Evolutionary conservation across 2,329 filamentous ascomycete genomes (phyloP).

Genomic region (Fusarium coicis): DNA sequence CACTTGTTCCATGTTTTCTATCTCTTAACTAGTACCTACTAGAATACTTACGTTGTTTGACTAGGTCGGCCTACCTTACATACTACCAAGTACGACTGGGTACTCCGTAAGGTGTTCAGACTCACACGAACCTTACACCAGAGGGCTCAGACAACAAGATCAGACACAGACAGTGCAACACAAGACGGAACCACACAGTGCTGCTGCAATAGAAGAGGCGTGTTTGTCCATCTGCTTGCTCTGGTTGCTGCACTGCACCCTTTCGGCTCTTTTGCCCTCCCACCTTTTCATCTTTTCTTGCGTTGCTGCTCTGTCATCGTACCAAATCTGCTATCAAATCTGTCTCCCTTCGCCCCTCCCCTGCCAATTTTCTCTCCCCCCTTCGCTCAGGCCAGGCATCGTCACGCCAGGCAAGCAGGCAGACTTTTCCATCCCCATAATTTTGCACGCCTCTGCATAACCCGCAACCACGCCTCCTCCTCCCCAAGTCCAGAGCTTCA

Average conservation of each 20-base stretch:
- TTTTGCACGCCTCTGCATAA: constrained; percentile 51
- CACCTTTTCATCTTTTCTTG: constrained; percentile 17
- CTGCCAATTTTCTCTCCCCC: constrained; percentile 21
- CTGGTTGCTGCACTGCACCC: constrained; percentile 20
- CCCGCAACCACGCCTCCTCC: constrained; percentile 53
- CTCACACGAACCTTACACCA: background rate
- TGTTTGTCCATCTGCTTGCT: constrained; percentile 18
- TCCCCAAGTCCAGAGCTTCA: constrained; percentile 46
- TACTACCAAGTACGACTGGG: too few relatives aligned
- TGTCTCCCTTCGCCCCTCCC: constrained; percentile 43
- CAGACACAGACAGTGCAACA: background rate
- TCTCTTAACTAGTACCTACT: background rate
- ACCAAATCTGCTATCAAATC: constrained; percentile 17
- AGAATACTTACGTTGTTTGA: background rate
- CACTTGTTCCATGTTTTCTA: constrained; percentile 2
- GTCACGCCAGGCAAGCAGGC: constrained; percentile 36
- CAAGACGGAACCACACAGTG: background rate
- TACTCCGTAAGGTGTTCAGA: constrained; percentile 5
- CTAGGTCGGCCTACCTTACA: constrained; percentile 3
- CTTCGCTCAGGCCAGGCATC: constrained; percentile 15
- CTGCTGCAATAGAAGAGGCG: constrained; percentile 22
- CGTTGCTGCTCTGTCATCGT: constrained; percentile 13
- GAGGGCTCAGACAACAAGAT: background rate
- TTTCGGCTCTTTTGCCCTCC: constrained; percentile 36
- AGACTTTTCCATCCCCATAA: constrained; percentile 38